Conservation (phyloP, 805 yeast species). For the Maudiozyma pseudohumilis region DNA sequence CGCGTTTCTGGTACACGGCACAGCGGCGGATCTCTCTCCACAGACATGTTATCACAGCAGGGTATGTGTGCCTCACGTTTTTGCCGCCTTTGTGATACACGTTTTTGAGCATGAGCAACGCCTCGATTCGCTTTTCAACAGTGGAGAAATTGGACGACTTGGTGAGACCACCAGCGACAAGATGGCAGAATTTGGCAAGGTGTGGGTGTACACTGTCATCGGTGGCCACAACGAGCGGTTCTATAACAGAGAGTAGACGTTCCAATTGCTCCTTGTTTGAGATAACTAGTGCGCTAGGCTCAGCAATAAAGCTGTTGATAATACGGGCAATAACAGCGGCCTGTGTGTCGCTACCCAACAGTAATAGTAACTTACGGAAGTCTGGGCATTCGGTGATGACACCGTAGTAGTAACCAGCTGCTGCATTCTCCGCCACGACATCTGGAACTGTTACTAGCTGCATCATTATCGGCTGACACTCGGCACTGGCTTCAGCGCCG, state of each 20-base stretch:
- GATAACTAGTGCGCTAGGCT: too few species aligned
- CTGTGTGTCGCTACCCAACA: slow-evolving; percentile 47
- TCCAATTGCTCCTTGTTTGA: slow-evolving; percentile 18
- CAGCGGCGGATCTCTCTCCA: slow-evolving; percentile 49
- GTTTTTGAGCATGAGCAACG: slow-evolving; percentile 28
- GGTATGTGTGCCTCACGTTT: slow-evolving; percentile 58
- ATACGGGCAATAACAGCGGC: slow-evolving; percentile 34
- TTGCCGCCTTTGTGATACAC: slow-evolving; percentile 33
- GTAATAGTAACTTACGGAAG: slow-evolving; percentile 14
- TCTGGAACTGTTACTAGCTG: slow-evolving; percentile 14
- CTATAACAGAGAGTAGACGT: slow-evolving; percentile 14
- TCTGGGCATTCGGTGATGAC: slow-evolving; percentile 18
- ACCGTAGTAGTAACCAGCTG: slow-evolving; percentile 9
- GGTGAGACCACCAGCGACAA: slow-evolving; percentile 34
- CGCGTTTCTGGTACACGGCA: slow-evolving; percentile 17
- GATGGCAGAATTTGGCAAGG: slow-evolving; percentile 59
- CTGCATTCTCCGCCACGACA: slow-evolving; percentile 1
- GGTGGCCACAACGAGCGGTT: slow-evolving; percentile 14
- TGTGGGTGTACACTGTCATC: not conserved
- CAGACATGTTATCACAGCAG: slow-evolving; percentile 58
- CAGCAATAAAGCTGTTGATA: slow-evolving; percentile 34
- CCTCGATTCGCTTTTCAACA: slow-evolving; percentile 27
- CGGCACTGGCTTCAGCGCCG: slow-evolving; percentile 9
- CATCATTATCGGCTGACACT: slow-evolving; percentile 13
- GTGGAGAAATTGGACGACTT: slow-evolving; percentile 6